phyloP scores from a whole-genome alignment of 1,284 basidiomycete species.

The Cryptococcus deneoformans region DNA sequence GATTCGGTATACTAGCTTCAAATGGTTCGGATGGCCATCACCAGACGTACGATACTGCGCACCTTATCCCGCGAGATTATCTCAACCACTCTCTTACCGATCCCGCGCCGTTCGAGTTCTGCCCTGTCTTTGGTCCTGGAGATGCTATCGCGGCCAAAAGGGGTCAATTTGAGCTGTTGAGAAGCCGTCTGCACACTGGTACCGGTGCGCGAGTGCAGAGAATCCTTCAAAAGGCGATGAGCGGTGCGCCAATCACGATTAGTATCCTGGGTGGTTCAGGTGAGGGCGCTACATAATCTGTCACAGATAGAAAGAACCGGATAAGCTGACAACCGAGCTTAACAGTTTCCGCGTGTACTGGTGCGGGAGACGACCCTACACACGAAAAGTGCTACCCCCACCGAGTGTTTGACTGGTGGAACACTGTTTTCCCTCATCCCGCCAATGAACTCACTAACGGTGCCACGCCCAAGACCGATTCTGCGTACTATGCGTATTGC shows the following conservation, averaged over 20 bases:
- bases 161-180: constrained; percentile 69
- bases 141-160: constrained; percentile 76
- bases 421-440: constrained; percentile 88
- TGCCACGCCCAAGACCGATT: constrained; percentile 81
- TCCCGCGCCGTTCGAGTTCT: constrained; percentile 81
- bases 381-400: constrained; percentile 83
- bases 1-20: constrained; percentile 45
- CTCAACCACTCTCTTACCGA: constrained; percentile 53
- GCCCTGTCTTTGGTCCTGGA: constrained; percentile 76
- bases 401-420: constrained; percentile 93
- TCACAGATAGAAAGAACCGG: neutral
- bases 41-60: constrained; percentile 34
- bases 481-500: constrained; percentile 91
- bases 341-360: constrained; percentile 84
- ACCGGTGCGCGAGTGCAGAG: constrained; percentile 79
- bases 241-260: constrained; percentile 83
- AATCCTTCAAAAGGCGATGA: constrained; percentile 77
- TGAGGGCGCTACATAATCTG: constrained; percentile 51
- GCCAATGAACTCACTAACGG: constrained; percentile 94
- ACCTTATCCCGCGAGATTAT: constrained; percentile 52
- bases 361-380: constrained; percentile 86
- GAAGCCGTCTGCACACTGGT: constrained; percentile 74
- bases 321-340: too few relatives aligned
- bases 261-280: constrained; percentile 85
- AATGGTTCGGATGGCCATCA: constrained; percentile 59